Evolutionary conservation across 257 asterid genomes (phyloP).

Genomic region (Cruciata laevipes): DNA sequence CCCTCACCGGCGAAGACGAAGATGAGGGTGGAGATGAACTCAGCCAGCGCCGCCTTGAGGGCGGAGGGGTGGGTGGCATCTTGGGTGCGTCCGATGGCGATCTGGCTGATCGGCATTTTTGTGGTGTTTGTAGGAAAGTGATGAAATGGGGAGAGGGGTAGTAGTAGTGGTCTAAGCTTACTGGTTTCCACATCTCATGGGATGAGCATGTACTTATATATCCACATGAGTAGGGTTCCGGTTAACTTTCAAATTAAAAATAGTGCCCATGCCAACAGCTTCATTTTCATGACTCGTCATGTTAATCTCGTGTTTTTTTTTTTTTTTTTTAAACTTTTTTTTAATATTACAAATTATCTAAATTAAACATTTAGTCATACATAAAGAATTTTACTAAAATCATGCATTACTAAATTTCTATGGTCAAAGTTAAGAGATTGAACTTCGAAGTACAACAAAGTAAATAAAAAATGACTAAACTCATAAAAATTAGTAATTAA

Average conservation of each 20-base stretch:
- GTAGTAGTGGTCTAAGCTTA: neutral
- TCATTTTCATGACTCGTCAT: neutral
- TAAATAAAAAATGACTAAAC: no score
- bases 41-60: slow-evolving; percentile 42
- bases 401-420: no score
- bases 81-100: slow-evolving; percentile 24
- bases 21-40: slow-evolving; percentile 42
- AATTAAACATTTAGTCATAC: no score
- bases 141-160: no score
- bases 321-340: no score
- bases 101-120: slow-evolving; percentile 27
- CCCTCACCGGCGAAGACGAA: slow-evolving; percentile 44
- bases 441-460: no score
- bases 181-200: slow-evolving; percentile 21
- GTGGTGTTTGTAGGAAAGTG: neutral
- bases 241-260: neutral
- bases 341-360: no score
- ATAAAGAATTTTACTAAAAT: no score
- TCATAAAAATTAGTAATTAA: no score
- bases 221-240: neutral
- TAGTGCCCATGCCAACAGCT: slow-evolving; percentile 13
- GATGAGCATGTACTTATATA: slow-evolving; percentile 9
- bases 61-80: slow-evolving; percentile 29
- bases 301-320: no score
- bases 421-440: no score